Base-by-base conservation (phyloP, 1,139 yeast species). In the Candida pseudoviswanathii region DNA sequence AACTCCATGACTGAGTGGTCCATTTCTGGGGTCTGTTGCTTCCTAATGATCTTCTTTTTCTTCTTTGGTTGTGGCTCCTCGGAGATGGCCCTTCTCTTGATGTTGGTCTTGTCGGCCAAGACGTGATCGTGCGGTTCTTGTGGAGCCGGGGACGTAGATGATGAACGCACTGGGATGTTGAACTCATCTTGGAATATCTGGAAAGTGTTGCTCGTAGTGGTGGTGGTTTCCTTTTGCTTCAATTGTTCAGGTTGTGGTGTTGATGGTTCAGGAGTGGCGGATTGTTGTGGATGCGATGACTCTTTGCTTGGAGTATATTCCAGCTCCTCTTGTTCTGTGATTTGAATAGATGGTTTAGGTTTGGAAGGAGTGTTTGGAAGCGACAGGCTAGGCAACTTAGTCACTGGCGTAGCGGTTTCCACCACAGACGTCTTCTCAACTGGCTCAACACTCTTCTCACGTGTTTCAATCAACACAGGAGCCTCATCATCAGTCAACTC, bases 71-170 rank as follows among this genome's bases (percentile, higher is more conserved):
- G 46, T 24, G 72, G 68, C 53, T 70, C 71, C 54, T 70, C 69
- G 3, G 73, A 61, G 37, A 58, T 56, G 21, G 77, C 67, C 54
- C 66, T 56, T 50, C 61, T 57, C 27, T 61, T 61, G 9, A 55
- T 54, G 45, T 64, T 64, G 6, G 73, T 59, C 39, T 59, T 63
- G 49, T 66, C 70, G 32, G 56, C 52, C 46, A 70, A 60, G 26
- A 44, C 24, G 2, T 11, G 21, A 24, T 24, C 22, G 11, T 25
- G 10, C 6, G 10, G 7, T 10, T n/a, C 41, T 37, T 24, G 16
- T 16, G 41, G 22, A n/a, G 30, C 32, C 39, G 53, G 56, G 3
- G 56, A 50, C 27, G 43, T 39, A 6, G 56, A 44, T 2, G 45
- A 27, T 37, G 56, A 41, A 32, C 51, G 48, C n/a, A 11, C 42